Evolutionary conservation across 495 filamentous ascomycete genomes (phyloP).

Genomic region (Xylaria bambusicola): DNA sequence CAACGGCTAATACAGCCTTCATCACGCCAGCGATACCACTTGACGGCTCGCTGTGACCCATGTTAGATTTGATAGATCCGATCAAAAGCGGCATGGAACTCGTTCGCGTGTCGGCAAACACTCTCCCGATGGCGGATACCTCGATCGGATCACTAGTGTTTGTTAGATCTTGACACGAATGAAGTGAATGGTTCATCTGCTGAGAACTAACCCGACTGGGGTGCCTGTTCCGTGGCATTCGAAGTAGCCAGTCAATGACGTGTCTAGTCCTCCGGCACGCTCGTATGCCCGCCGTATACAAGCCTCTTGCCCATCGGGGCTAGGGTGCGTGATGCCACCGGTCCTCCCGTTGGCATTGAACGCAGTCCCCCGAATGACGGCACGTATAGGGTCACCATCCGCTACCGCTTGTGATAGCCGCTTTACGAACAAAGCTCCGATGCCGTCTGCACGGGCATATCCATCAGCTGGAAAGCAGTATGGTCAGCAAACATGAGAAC

Average conservation of each 20-base stretch:
- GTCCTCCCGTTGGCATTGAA: conserved; percentile 46
- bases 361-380: conserved; percentile 47
- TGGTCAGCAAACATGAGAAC: not conserved
- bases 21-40: conserved; percentile 50
- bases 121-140: conserved; percentile 4
- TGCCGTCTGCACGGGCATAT: conserved; percentile 51
- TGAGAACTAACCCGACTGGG: conserved; percentile 40
- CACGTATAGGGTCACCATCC: conserved; percentile 51
- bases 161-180: too few relatives aligned
- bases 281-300: conserved; percentile 54
- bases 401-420: conserved; percentile 43
- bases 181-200: too few relatives aligned
- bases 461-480: conserved; percentile 39
- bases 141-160: conserved; percentile 41
- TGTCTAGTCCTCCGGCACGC: conserved; percentile 32
- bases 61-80: conserved; percentile 53
- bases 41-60: conserved; percentile 53
- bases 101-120: conserved; percentile 30
- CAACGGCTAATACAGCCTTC: conserved; percentile 50
- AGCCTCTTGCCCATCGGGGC: conserved; percentile 52
- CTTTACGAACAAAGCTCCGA: conserved; percentile 49
- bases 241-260: conserved; percentile 36
- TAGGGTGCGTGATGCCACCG: conserved; percentile 58
- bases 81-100: conserved; percentile 37
- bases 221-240: conserved; percentile 51